Percentiles rank a stretch among this genome's conserved stretches.
Evolutionary conservation across 2,329 filamentous ascomycete genomes (phyloP).

Genomic region (Penicillium sp.): DNA sequence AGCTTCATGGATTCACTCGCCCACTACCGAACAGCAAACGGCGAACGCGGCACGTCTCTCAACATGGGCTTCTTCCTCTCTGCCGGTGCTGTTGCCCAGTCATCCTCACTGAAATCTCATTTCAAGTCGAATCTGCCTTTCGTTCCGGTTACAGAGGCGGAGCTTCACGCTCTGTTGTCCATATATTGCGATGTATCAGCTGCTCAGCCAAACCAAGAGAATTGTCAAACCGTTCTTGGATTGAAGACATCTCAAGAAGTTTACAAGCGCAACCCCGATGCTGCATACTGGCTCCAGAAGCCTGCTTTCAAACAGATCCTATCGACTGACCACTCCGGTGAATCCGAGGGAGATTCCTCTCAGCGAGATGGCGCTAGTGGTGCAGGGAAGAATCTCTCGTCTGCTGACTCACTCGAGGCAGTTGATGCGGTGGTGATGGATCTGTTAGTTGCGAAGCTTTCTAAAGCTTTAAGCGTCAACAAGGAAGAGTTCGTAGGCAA

Average conservation of each 20-base stretch:
- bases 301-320: neutral
- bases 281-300: neutral
- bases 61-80: neutral
- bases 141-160: neutral
- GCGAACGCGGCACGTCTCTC: neutral
- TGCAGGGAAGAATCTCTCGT: neutral
- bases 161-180: neutral
- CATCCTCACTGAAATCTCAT: neutral
- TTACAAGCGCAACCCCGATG: neutral
- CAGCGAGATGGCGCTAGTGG: neutral
- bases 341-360: neutral
- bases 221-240: neutral
- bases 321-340: neutral
- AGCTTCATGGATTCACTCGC: conserved; percentile 12
- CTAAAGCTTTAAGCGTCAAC: neutral
- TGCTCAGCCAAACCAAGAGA: neutral
- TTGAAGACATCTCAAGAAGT: neutral
- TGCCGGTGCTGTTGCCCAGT: neutral
- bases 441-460: neutral
- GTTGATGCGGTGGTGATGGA: neutral
- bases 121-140: neutral
- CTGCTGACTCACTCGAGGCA: neutral
- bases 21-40: conserved; percentile 11
- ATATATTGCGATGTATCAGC: neutral
- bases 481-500: neutral